Conservation (phyloP, 805 yeast species). For the Nematodospora valgi region DNA sequence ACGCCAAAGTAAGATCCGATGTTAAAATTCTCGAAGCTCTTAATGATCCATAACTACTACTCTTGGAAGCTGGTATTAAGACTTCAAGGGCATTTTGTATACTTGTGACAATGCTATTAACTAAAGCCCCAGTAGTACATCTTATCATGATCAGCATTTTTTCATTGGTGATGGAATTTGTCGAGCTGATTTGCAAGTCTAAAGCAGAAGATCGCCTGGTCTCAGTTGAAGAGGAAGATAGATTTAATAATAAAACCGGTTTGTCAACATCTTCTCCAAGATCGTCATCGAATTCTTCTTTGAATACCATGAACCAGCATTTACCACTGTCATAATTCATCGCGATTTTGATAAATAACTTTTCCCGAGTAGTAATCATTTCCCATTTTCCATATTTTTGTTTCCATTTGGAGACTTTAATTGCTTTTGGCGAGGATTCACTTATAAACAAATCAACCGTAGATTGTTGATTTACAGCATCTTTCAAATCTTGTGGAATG, state of each 20-base stretch:
- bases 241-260: constrained; percentile 34
- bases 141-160: constrained; percentile 29
- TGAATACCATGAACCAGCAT: constrained; percentile 39
- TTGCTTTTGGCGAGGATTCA: constrained; percentile 28
- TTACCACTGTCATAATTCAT: constrained; percentile 30
- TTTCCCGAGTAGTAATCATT: constrained; percentile 36
- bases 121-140: constrained; percentile 25
- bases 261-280: constrained; percentile 29
- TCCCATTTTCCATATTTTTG: constrained; percentile 42
- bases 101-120: constrained; percentile 22
- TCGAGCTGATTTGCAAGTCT: constrained; percentile 34
- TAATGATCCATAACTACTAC: constrained; percentile 7
- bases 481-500: constrained; percentile 37
- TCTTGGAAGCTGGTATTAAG: constrained; percentile 11
- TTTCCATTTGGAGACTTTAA: constrained; percentile 43
- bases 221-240: constrained; percentile 20
- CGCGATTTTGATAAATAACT: constrained; percentile 35
- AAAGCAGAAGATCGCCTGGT: constrained; percentile 35
- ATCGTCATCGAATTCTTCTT: constrained; percentile 33
- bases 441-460: constrained; percentile 37
- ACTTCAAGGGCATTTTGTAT: constrained; percentile 27
- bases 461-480: constrained; percentile 33
- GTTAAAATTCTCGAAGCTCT: constrained; percentile 11
- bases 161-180: constrained; percentile 29
- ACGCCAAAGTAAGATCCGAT: constrained; percentile 28